A percentile compares a stretch with the other conserved stretches of the same genome.
These are phyloP conservation scores for Raffaelea arxii DNA, from an alignment of 2,329 filamentous ascomycete species.

Conservation along the genomic window DNA sequence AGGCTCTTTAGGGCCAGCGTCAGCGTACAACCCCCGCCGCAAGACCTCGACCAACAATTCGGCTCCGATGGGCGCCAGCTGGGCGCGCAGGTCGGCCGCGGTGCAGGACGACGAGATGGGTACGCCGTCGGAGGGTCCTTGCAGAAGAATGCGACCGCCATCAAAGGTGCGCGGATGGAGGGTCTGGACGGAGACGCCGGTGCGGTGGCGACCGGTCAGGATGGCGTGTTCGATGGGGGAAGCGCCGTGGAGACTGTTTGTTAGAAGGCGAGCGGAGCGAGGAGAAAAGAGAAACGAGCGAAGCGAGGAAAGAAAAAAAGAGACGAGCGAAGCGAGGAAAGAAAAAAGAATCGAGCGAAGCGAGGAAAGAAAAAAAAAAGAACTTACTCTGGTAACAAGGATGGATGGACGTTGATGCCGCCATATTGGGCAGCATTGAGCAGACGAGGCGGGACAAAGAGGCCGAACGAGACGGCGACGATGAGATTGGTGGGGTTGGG, in stretches of 20 bases:
- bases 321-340: too few species aligned
- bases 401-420: conserved; percentile 89
- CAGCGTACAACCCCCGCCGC: conserved; percentile 49
- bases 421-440: conserved; percentile 65
- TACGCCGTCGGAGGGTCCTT: conserved; percentile 49
- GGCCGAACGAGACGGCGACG: conserved; percentile 87
- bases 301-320: not conserved
- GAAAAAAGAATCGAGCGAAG: too few species aligned
- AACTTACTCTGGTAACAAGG: conserved; percentile 69
- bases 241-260: conserved; percentile 62
- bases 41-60: conserved; percentile 61
- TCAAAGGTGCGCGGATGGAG: conserved; percentile 71
- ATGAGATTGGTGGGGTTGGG: too few species aligned
- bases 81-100: conserved; percentile 34
- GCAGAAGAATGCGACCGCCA: conserved; percentile 63
- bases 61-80: conserved; percentile 55
- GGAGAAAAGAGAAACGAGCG: not conserved
- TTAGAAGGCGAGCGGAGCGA: too few species aligned
- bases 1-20: too few species aligned
- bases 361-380: not conserved
- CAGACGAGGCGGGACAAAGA: conserved; percentile 74
- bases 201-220: conserved; percentile 46
- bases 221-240: conserved; percentile 84
- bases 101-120: conserved; percentile 32
- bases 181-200: conserved; percentile 81